Conservation (phyloP, 805 yeast genomes). For the Cyberlindnera suaveolens region DNA sequence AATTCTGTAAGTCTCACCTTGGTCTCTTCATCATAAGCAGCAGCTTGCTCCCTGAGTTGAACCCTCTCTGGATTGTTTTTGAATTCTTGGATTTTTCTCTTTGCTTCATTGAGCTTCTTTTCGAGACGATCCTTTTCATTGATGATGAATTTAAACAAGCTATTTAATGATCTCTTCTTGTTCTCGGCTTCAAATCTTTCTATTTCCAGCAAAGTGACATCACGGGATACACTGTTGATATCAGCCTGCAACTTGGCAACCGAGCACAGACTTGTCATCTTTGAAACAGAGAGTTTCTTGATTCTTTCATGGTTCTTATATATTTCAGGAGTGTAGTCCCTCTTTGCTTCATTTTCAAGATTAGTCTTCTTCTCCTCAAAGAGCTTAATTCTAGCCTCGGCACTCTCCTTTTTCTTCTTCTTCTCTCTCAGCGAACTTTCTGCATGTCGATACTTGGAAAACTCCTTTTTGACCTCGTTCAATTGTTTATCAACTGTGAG, state of each 20-base stretch:
- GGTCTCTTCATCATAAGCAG: conserved; percentile 32
- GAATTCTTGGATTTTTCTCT: conserved; percentile 20
- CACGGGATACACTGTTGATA: conserved; percentile 22
- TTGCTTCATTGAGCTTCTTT: conserved; percentile 24
- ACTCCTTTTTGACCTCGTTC: background rate
- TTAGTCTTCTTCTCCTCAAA: conserved; percentile 27
- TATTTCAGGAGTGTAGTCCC: conserved; percentile 36
- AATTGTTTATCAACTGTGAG: background rate
- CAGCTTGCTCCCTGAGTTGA: conserved; percentile 25
- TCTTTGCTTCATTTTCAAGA: conserved; percentile 32
- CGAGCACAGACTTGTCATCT: conserved; percentile 19
- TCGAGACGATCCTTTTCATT: conserved; percentile 24
- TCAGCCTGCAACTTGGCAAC: conserved; percentile 19
- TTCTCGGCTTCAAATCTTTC: conserved; percentile 34
- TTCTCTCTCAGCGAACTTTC: conserved; percentile 6
- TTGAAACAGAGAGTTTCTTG: conserved; percentile 14
- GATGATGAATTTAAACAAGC: conserved; percentile 25
- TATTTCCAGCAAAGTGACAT: conserved; percentile 24
- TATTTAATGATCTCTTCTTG: conserved; percentile 27
- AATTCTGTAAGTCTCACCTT: conserved; percentile 32
- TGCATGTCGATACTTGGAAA: conserved; percentile 1
- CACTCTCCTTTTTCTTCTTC: conserved; percentile 16
- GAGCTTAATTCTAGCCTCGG: conserved; percentile 22
- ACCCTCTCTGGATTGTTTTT: conserved; percentile 21
- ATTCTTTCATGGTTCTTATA: conserved; percentile 28